These are phyloP conservation scores for Mimosa pudica DNA, from an alignment of 306 rosid species.

Conservation along the genomic window DNA sequence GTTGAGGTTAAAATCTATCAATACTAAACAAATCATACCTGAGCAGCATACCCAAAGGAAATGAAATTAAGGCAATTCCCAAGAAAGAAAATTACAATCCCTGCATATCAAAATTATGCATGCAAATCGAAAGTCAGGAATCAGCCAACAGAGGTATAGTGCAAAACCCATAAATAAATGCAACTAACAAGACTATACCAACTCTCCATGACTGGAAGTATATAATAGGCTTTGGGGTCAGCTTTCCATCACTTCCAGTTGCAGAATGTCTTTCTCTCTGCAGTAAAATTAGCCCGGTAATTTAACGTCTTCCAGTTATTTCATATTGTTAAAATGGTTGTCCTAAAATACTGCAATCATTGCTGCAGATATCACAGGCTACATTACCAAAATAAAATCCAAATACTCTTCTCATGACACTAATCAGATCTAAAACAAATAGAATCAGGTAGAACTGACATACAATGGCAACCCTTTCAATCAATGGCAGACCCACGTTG, in stretches of 20 bases:
- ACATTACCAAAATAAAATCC: neutral
- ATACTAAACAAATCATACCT: constrained; percentile 53
- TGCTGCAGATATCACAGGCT: constrained; percentile 12
- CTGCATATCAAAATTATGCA: constrained; percentile 49
- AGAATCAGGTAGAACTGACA: constrained; percentile 9
- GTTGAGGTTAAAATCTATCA: constrained; percentile 5
- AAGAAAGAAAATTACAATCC: constrained; percentile 78
- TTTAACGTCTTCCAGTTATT: constrained; percentile 34
- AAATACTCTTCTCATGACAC: constrained; percentile 15
- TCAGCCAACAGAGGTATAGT: constrained; percentile 25
- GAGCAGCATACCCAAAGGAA: constrained; percentile 99
- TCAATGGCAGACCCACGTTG: neutral
- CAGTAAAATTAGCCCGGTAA: constrained; percentile 28
- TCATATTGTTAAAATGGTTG: constrained; percentile 10
- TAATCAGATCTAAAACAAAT: constrained; percentile 4
- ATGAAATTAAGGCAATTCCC: constrained; percentile 94
- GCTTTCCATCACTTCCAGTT: constrained; percentile 78
- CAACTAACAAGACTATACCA: constrained; percentile 52
- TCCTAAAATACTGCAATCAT: constrained; percentile 16
- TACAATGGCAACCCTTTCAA: constrained; percentile 17
- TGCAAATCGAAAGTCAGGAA: constrained; percentile 28
- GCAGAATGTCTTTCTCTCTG: constrained; percentile 83
- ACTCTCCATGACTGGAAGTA: constrained; percentile 90
- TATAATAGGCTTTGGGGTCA: constrained; percentile 72
- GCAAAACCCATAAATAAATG: constrained; percentile 34